A percentile compares a stretch with the other conserved stretches of the same genome.
These are phyloP conservation scores for Linnemannia schmuckeri DNA, from an alignment of 192 early-diverging fungal species.

Conservation along the genomic window DNA sequence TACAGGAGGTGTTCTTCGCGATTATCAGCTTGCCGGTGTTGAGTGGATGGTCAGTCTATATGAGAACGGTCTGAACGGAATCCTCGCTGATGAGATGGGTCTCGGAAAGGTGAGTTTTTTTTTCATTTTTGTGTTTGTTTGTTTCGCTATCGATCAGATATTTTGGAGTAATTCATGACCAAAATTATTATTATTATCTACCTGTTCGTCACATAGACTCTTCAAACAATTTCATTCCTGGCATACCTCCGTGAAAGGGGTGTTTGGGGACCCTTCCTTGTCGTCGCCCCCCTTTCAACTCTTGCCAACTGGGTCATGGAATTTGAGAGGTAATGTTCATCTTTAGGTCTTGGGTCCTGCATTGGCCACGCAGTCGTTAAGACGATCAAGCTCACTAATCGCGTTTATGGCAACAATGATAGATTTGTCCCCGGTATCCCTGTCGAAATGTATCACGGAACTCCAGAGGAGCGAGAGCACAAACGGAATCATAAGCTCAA, in stretches of 20 bases:
- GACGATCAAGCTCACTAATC: neutral
- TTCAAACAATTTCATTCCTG: constrained; percentile 95
- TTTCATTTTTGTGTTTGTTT: neutral
- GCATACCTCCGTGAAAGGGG: constrained; percentile 83
- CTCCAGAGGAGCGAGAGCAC: constrained; percentile 74
- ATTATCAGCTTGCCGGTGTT: constrained; percentile 95
- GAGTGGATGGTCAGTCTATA: constrained; percentile 97
- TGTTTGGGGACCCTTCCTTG: constrained; percentile 89
- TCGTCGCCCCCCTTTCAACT: constrained; percentile 91
- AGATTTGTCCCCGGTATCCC: constrained; percentile 86
- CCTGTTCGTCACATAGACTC: constrained; percentile 66
- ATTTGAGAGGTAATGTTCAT: constrained; percentile 73
- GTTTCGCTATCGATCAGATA: neutral
- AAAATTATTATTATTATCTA: neutral
- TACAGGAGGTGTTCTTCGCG: constrained; percentile 87
- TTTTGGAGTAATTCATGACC: neutral
- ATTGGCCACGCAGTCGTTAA: neutral
- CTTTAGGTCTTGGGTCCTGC: neutral
- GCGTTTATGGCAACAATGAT: neutral
- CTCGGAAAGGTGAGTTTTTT: constrained; percentile 75
- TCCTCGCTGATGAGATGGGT: constrained; percentile 97
- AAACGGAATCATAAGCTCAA: constrained; percentile 76
- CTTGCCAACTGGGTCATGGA: constrained; percentile 95
- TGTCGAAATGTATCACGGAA: constrained; percentile 90
- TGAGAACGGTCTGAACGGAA: constrained; percentile 97